Base-by-base conservation (phyloP, 192 early-diverging fungal species). In the Coemansia sp. region DNA sequence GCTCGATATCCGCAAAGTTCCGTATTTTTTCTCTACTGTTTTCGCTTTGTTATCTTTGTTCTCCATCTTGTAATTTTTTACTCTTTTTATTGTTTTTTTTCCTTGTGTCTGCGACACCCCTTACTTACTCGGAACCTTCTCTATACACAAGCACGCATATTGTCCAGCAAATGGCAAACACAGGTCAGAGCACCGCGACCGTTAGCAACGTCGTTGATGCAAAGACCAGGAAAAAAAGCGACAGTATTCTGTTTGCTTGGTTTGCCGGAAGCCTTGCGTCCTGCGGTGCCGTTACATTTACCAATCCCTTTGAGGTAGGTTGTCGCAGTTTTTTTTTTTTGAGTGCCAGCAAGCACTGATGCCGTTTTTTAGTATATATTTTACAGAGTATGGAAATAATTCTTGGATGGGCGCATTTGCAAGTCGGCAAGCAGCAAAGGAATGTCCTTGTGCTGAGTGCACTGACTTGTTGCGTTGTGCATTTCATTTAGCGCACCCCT, bases 281-380 rank as follows among this genome's bases (percentile, higher is more conserved):
- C 25, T 94, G 93, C 75, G 87, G 89, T 12, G 93, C 96, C 14
- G 96, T 96, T 28, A 98, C 96, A 7, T 90, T 98, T 60, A 95
- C 94, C n/a, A 98, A 98, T 80, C 94, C 94, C 1, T 88, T 91
- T 76, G 94, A 97, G 87, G 93, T 93, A 80, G 60, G 42, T 33
- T 63, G 7, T n/a, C 18, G 30, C 14, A 55, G 52, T 33, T 63
- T 40, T 67, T 28, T 67, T 28, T 25, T 25, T 25, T 25, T 25
- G 22, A 25, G 22, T 25, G 22, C 22, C 22, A 25, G 22, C 22
- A 25, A 25, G 22, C 22, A 25, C 22, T 25, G 22, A 25, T 25
- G 22, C 22, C 22, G 22, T 25, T 25, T 0, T 25, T 25, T 25
- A 25, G 22, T 25, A 25, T 38, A 38, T 38, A 38, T 1, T 38